These are phyloP conservation scores for Penicillium frequentans DNA, from an alignment of 2,329 filamentous ascomycete species.

Conservation along the genomic window DNA sequence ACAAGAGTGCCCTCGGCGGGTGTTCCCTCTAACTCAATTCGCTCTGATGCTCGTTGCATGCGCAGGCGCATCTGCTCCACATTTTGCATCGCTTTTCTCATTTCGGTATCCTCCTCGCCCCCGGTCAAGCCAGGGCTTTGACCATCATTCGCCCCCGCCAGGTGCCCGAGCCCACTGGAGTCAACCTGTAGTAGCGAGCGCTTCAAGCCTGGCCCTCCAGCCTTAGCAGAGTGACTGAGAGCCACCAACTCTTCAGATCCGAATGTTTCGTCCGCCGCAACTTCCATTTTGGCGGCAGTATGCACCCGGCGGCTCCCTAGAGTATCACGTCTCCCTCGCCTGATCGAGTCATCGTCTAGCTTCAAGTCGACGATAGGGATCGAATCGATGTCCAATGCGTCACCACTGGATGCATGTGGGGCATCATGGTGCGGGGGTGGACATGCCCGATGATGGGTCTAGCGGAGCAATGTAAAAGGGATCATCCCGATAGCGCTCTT, in stretches of 20 bases:
- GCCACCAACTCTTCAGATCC: slow-evolving; percentile 42
- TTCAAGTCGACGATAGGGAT: slow-evolving; percentile 96
- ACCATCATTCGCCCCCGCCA: slow-evolving; percentile 59
- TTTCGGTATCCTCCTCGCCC: slow-evolving; percentile 79
- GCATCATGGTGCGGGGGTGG: slow-evolving; percentile 81
- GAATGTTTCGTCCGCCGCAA: slow-evolving; percentile 73
- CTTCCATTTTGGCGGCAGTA: slow-evolving; percentile 60
- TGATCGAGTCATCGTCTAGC: slow-evolving; percentile 56
- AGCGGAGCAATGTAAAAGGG: slow-evolving; percentile 82
- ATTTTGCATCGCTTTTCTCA: slow-evolving; percentile 83
- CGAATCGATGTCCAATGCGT: slow-evolving; percentile 83
- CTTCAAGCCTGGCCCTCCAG: slow-evolving; percentile 44
- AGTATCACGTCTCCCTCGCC: slow-evolving; percentile 20
- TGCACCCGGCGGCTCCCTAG: slow-evolving; percentile 39
- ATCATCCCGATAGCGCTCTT: slow-evolving; percentile 84
- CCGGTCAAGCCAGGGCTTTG: slow-evolving; percentile 29
- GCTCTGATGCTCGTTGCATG: slow-evolving; percentile 62
- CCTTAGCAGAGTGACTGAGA: slow-evolving; percentile 42
- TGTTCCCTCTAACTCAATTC: slow-evolving; percentile 50
- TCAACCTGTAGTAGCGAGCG: slow-evolving; percentile 80
- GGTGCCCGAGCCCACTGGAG: slow-evolving; percentile 73
- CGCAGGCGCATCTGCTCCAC: slow-evolving; percentile 83
- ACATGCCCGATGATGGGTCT: slow-evolving; percentile 58
- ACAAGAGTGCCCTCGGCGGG: slow-evolving; percentile 48
- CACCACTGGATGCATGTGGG: slow-evolving; percentile 65